These are phyloP conservation scores for Suillus cothurnatus DNA, from an alignment of 768 basidiomycete species.

Conservation along the genomic window DNA sequence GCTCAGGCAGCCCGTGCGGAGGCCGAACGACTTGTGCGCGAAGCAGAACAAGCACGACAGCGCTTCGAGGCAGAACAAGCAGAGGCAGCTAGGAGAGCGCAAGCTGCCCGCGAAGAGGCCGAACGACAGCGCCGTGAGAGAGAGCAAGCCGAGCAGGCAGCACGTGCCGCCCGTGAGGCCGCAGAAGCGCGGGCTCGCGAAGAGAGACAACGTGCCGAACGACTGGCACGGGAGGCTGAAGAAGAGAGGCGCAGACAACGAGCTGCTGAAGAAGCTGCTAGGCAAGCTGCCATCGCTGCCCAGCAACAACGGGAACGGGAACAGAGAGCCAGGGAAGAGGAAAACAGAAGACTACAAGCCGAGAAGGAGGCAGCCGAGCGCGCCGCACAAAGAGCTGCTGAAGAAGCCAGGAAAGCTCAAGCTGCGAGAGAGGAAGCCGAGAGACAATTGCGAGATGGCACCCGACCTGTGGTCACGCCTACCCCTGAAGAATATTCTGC, in stretches of 20 bases:
- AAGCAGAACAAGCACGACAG: neutral
- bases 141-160: constrained; percentile 27
- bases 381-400: constrained; percentile 24
- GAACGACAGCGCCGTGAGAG: constrained; percentile 22
- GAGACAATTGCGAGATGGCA: constrained; percentile 13
- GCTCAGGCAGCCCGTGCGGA: constrained; percentile 26
- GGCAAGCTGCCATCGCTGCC: constrained; percentile 24
- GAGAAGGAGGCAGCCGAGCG: constrained; percentile 25
- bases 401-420: constrained; percentile 25
- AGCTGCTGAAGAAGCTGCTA: constrained; percentile 27
- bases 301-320: constrained; percentile 27
- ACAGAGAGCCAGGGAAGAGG: constrained; percentile 19
- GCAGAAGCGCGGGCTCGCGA: constrained; percentile 29
- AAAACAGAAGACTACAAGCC: constrained; percentile 10
- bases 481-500: constrained; percentile 15
- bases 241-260: constrained; percentile 21
- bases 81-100: constrained; percentile 19
- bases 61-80: neutral
- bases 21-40: constrained; percentile 19
- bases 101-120: constrained; percentile 24
- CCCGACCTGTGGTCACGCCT: constrained; percentile 19
- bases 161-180: constrained; percentile 21
- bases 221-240: constrained; percentile 20
- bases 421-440: constrained; percentile 21
- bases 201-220: constrained; percentile 25